phyloP scores from a whole-genome alignment of 2,329 filamentous ascomycete genomes.

The Ceratocystis smalleyi region DNA sequence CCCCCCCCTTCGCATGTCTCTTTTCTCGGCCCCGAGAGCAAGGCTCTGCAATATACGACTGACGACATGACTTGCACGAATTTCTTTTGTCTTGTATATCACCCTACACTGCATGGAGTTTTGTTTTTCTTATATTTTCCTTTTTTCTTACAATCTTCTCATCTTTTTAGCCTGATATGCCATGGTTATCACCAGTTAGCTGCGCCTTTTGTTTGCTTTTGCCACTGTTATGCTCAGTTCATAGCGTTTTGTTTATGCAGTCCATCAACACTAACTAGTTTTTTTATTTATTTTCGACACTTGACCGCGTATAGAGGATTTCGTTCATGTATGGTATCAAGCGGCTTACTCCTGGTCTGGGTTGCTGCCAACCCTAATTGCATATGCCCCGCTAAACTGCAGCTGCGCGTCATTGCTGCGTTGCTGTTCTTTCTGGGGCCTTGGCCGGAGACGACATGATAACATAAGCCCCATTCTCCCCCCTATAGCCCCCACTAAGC shows the following conservation, averaged over 20 bases:
- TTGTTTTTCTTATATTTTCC: conserved; percentile 1
- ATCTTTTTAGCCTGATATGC: conserved; percentile 7
- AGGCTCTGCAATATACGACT: conserved; percentile 13
- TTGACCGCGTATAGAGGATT: not conserved
- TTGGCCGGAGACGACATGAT: not conserved
- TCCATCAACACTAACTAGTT: not conserved
- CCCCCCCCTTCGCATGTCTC: not conserved
- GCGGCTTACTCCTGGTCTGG: not conserved
- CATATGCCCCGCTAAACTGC: not conserved
- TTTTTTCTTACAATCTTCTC: not conserved
- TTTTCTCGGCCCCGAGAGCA: not conserved
- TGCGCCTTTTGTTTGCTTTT: conserved; percentile 1
- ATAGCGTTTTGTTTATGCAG: conserved; percentile 1
- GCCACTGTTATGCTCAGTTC: conserved; percentile 6
- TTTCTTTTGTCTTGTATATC: conserved; percentile 13
- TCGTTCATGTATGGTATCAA: not conserved
- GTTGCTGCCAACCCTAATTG: not conserved
- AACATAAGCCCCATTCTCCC: not conserved
- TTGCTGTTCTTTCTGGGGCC: not conserved
- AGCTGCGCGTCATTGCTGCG: conserved; percentile 1
- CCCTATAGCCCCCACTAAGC: not conserved
- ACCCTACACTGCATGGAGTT: conserved; percentile 8
- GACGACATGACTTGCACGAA: conserved; percentile 16
- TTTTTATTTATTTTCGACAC: not conserved
- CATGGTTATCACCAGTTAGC: conserved; percentile 13